These are phyloP conservation scores for Claviceps sp. DNA, from an alignment of 2,329 filamentous ascomycete genomes.

Conservation along the genomic window DNA sequence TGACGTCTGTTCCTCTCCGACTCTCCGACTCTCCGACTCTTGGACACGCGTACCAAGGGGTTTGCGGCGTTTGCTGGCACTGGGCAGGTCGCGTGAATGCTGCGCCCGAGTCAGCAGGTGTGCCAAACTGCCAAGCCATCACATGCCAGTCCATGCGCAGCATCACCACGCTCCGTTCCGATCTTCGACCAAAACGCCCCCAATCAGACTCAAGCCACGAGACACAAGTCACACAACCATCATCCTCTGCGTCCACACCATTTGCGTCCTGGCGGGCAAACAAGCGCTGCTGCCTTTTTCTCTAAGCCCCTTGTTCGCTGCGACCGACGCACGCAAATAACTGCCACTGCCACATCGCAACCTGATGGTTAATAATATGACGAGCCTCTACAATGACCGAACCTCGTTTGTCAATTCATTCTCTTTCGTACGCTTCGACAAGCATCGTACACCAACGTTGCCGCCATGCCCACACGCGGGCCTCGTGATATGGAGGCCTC, in stretches of 20 bases:
- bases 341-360: too few species aligned
- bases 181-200: not conserved
- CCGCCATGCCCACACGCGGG: constrained; percentile 1
- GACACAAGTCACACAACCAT: not conserved
- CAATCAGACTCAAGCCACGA: not conserved
- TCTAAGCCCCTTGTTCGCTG: not conserved
- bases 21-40: too few species aligned
- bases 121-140: not conserved
- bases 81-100: too few species aligned
- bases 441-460: not conserved
- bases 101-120: not conserved
- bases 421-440: not conserved
- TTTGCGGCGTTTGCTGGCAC: too few species aligned
- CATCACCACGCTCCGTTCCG: not conserved
- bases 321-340: too few species aligned
- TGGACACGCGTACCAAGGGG: not conserved
- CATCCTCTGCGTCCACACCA: not conserved
- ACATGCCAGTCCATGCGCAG: not conserved
- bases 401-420: not conserved
- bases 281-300: not conserved
- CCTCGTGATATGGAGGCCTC: constrained; percentile 7
- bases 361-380: too few species aligned
- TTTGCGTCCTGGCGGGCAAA: not conserved
- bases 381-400: too few species aligned
- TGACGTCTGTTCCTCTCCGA: not conserved